phyloP scores from a whole-genome alignment of 805 yeast genomes.

The Kluyveromyces aestuarii region DNA sequence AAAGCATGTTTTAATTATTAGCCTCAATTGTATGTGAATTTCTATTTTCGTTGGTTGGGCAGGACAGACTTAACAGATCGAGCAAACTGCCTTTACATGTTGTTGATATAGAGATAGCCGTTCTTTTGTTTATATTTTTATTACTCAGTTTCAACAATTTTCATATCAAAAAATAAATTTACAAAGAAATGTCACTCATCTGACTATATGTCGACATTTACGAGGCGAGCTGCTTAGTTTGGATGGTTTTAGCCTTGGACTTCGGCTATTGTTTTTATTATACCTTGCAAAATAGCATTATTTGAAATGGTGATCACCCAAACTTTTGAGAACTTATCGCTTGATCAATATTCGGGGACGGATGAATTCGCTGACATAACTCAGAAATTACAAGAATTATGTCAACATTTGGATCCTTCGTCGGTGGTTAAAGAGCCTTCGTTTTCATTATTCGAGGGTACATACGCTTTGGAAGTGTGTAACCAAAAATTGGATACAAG shows the following conservation, averaged over 20 bases:
- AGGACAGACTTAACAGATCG: no score
- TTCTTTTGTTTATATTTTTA: neutral
- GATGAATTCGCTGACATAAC: slow-evolving; percentile 33
- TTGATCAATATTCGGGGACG: neutral
- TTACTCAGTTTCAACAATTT: neutral
- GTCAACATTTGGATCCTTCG: slow-evolving; percentile 36
- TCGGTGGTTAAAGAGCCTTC: slow-evolving; percentile 48
- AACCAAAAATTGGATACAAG: slow-evolving; percentile 75
- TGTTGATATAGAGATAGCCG: neutral
- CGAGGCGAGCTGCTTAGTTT: no score
- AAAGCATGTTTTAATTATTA: neutral
- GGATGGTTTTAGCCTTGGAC: no score
- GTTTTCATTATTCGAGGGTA: slow-evolving; percentile 71
- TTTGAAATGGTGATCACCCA: neutral
- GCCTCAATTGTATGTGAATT: no score
- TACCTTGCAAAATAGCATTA: neutral
- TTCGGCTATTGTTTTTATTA: neutral
- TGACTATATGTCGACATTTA: no score
- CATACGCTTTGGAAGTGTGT: slow-evolving; percentile 75
- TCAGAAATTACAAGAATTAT: slow-evolving; percentile 34
- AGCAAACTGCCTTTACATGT: neutral
- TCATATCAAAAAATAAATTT: neutral
- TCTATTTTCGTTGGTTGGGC: no score
- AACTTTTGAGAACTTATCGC: neutral
- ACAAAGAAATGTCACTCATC: no score